These are phyloP conservation scores for Solanum peruvianum DNA, from an alignment of 257 asterid genomes.

Conservation along the genomic window DNA sequence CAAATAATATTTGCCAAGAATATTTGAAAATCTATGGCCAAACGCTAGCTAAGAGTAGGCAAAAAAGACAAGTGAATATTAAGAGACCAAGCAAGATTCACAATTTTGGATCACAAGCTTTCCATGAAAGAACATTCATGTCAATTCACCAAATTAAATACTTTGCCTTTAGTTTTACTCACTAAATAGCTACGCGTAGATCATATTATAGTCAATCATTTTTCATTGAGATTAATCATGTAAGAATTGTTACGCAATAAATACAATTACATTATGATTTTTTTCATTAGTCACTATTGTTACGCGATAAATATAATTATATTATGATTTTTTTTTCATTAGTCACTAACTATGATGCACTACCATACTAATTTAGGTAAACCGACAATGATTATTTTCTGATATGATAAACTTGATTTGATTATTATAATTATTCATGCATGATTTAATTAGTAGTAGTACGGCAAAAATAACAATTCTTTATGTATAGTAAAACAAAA, in stretches of 20 bases:
- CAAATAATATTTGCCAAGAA: no score
- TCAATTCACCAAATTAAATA: not conserved
- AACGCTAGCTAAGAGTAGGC: no score
- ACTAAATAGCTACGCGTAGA: not conserved
- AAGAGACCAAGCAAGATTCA: not conserved
- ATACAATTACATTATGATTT: no score
- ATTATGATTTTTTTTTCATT: not conserved
- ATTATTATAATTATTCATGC: not conserved
- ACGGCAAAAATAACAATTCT: not conserved
- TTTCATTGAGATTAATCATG: not conserved
- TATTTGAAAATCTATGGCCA: no score
- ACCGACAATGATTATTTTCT: not conserved
- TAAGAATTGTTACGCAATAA: no score
- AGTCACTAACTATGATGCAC: not conserved
- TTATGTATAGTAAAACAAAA: not conserved
- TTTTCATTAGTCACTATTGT: no score
- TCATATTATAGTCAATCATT: not conserved
- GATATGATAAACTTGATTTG: not conserved
- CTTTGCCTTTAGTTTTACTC: not conserved
- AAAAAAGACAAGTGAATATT: not conserved
- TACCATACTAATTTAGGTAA: not conserved
- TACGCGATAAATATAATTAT: no score
- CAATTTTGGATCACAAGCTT: constrained; percentile 14
- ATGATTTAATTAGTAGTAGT: not conserved
- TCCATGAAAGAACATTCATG: constrained; percentile 9